Evolutionary conservation across 2,329 filamentous ascomycete species (phyloP).

Genomic region (Colletotrichum tropicale): DNA sequence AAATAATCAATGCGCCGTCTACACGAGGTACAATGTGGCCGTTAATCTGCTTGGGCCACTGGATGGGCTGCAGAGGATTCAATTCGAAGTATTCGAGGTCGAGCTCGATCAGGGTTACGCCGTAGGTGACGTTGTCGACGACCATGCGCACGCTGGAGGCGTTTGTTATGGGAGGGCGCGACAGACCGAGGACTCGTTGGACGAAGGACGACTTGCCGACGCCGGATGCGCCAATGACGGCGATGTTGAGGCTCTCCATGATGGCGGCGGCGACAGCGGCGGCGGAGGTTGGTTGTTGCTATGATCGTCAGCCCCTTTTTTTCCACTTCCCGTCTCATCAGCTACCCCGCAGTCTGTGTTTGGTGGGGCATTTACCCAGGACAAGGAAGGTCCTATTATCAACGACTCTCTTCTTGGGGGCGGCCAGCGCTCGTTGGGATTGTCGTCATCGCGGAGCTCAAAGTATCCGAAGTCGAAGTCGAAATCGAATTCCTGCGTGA

Average conservation of each 20-base stretch:
- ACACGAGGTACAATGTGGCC: conserved; percentile 75
- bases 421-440: conserved; percentile 43
- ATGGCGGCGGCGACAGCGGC: conserved; percentile 21
- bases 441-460: conserved; percentile 40
- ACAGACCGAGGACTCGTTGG: conserved; percentile 63
- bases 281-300: conserved; percentile 22
- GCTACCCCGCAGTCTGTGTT: conserved; percentile 17
- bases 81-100: conserved; percentile 70
- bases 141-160: conserved; percentile 61
- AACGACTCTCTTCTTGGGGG: conserved; percentile 54
- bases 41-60: conserved; percentile 72
- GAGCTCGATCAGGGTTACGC: conserved; percentile 68
- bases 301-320: conserved; percentile 22
- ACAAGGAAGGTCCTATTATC: conserved; percentile 40
- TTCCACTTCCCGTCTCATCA: conserved; percentile 20
- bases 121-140: conserved; percentile 62
- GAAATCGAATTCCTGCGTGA: not conserved
- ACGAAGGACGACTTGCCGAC: conserved; percentile 74
- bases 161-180: conserved; percentile 56
- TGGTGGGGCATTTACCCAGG: conserved; percentile 38
- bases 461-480: conserved; percentile 9
- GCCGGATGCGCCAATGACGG: conserved; percentile 68
- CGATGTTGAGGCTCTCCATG: conserved; percentile 69
- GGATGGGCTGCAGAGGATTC: conserved; percentile 60
- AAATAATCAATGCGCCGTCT: conserved; percentile 84